phyloP scores from a whole-genome alignment of 306 rosid genomes.

The Cicer cuneatum region DNA sequence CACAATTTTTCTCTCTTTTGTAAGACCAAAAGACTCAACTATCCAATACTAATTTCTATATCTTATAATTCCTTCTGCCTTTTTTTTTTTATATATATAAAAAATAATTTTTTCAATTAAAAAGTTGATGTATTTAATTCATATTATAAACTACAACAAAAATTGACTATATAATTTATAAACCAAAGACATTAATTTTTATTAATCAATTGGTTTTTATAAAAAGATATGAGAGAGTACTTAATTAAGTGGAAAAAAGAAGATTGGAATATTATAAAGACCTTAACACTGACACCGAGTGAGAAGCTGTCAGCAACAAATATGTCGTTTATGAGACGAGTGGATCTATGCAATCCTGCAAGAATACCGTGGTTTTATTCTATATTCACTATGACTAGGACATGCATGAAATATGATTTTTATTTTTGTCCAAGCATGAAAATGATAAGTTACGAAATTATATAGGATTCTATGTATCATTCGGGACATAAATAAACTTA shows the following conservation, averaged over 20 bases:
- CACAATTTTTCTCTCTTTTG: not conserved
- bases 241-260: too few species aligned
- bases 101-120: too few species aligned
- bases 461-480: constrained; percentile 11
- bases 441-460: constrained; percentile 11
- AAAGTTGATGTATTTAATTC: too few species aligned
- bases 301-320: constrained; percentile 41
- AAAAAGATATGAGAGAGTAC: not conserved
- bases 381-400: constrained; percentile 13
- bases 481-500: constrained; percentile 50
- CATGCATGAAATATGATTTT: constrained; percentile 34
- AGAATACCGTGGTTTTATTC: constrained; percentile 39
- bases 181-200: too few species aligned
- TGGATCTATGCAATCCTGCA: constrained; percentile 45
- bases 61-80: too few species aligned
- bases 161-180: too few species aligned
- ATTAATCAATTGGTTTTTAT: not conserved
- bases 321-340: constrained; percentile 26
- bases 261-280: not conserved
- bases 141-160: too few species aligned
- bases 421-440: constrained; percentile 17
- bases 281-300: constrained; percentile 37
- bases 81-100: too few species aligned
- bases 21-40: not conserved
- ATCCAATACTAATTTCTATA: not conserved